Evolutionary conservation across 148 eudicot genomes (phyloP).

Genomic region (Rhododendron molle): DNA sequence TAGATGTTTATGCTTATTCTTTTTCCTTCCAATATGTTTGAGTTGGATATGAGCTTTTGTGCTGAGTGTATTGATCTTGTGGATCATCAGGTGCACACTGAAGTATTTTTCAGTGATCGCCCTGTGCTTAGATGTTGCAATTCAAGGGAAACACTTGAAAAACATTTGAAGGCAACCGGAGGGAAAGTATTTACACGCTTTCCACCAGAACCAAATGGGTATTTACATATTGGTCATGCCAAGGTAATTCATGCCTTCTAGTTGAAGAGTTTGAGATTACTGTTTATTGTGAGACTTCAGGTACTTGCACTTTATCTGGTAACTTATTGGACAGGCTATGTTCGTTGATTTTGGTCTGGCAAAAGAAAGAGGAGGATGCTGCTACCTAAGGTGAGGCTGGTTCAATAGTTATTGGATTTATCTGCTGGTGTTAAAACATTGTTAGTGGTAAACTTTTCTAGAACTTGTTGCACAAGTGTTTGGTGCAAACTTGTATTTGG

Average conservation of each 20-base stretch:
- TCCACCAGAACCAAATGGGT: slow-evolving; percentile 99
- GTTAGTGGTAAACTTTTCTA: neutral
- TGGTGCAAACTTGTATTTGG: neutral
- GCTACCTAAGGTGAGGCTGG: slow-evolving; percentile 69
- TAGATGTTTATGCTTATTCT: neutral
- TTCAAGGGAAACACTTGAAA: slow-evolving; percentile 62
- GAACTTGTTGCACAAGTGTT: neutral
- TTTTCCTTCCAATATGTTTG: slow-evolving; percentile 6
- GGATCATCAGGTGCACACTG: slow-evolving; percentile 84
- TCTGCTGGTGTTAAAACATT: neutral
- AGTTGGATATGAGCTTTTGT: slow-evolving; percentile 6
- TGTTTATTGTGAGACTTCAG: neutral
- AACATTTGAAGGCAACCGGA: slow-evolving; percentile 70
- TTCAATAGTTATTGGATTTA: neutral
- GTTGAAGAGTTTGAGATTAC: slow-evolving; percentile 1
- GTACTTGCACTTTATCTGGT: slow-evolving; percentile 9
- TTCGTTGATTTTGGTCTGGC: slow-evolving; percentile 96
- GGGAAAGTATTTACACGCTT: slow-evolving; percentile 91
- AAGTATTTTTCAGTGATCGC: slow-evolving; percentile 74
- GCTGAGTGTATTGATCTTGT: neutral
- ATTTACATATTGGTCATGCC: slow-evolving; percentile 97
- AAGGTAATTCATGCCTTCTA: slow-evolving; percentile 43
- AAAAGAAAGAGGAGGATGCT: slow-evolving; percentile 84
- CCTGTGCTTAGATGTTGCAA: slow-evolving; percentile 80
- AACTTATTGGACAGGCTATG: slow-evolving; percentile 60